Percentiles rank a stretch among this genome's conserved stretches.
Evolutionary conservation across 805 yeast genomes (phyloP).

Genomic region (Priceomyces haplophilus): DNA sequence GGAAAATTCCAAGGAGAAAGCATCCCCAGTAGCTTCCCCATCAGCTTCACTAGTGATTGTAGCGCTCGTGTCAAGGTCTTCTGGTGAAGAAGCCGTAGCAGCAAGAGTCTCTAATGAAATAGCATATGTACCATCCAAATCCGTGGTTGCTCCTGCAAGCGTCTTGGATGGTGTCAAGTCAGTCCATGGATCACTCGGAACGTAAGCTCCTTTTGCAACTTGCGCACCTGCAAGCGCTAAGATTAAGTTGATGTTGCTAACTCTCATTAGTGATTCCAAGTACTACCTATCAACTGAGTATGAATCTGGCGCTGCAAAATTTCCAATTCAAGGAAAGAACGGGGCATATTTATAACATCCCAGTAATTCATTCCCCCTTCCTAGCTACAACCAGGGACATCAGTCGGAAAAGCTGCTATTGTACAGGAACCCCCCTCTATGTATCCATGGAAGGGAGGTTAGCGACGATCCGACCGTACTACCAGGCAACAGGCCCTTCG

Average conservation of each 20-base stretch:
- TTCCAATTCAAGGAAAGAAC: constrained; percentile 6
- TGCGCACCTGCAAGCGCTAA: constrained; percentile 12
- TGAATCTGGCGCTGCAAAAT: not conserved
- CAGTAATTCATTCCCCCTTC: constrained; percentile 2
- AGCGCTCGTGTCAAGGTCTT: constrained; percentile 10
- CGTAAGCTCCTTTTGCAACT: constrained; percentile 21
- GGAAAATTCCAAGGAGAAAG: too few relatives aligned
- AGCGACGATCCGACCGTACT: not conserved
- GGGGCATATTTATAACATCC: constrained; percentile 3
- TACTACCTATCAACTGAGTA: not conserved
- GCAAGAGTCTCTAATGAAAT: constrained; percentile 26
- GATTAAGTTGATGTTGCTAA: constrained; percentile 4
- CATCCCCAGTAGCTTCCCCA: not conserved
- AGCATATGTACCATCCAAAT: constrained; percentile 30
- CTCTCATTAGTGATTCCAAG: constrained; percentile 1
- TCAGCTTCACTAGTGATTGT: constrained; percentile 8
- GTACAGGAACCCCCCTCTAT: constrained; percentile 2
- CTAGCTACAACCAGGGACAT: not conserved
- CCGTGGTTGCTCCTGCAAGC: constrained; percentile 23
- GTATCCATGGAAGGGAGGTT: not conserved
- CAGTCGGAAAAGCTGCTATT: not conserved
- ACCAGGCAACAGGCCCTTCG: constrained; percentile 4
- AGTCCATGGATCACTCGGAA: constrained; percentile 26
- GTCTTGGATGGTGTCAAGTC: constrained; percentile 30
- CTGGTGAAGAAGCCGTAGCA: constrained; percentile 13